phyloP scores from a whole-genome alignment of 2,329 filamentous ascomycete species.

The Clarireedia monteithiana region DNA sequence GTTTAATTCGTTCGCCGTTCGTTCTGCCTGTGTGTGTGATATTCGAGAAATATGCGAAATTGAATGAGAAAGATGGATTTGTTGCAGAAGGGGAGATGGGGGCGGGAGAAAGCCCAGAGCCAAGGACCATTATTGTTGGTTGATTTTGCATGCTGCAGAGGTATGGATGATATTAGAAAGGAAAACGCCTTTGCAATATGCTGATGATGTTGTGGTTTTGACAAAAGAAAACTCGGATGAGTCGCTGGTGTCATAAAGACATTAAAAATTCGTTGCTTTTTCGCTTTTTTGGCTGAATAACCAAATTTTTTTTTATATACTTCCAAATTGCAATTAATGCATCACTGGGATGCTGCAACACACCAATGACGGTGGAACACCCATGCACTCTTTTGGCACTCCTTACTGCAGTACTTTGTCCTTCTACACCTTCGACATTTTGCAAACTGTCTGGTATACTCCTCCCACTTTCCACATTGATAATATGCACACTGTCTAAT shows the following conservation, averaged over 20 bases:
- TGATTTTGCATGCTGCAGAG: conserved; percentile 8
- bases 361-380: conserved; percentile 98
- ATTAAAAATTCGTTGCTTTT: background rate
- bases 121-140: background rate
- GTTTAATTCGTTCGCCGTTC: conserved; percentile 6
- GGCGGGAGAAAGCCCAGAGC: background rate
- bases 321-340: background rate
- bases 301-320: background rate
- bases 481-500: conserved; percentile 98
- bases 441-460: conserved; percentile 92
- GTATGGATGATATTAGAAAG: conserved; percentile 7
- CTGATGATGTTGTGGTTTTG: conserved; percentile 2
- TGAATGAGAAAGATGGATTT: background rate
- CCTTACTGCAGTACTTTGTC: conserved; percentile 99
- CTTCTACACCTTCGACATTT: conserved; percentile 94
- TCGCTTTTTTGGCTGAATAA: background rate
- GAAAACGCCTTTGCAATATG: conserved; percentile 7
- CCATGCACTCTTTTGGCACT: conserved; percentile 99
- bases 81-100: background rate
- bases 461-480: conserved; percentile 97
- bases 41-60: background rate
- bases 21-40: background rate
- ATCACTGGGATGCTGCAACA: conserved; percentile 51
- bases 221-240: conserved; percentile 4
- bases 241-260: conserved; percentile 7